Evolutionary conservation across 2,329 filamentous ascomycete species (phyloP).

Genomic region (Aspergillus bombycis): DNA sequence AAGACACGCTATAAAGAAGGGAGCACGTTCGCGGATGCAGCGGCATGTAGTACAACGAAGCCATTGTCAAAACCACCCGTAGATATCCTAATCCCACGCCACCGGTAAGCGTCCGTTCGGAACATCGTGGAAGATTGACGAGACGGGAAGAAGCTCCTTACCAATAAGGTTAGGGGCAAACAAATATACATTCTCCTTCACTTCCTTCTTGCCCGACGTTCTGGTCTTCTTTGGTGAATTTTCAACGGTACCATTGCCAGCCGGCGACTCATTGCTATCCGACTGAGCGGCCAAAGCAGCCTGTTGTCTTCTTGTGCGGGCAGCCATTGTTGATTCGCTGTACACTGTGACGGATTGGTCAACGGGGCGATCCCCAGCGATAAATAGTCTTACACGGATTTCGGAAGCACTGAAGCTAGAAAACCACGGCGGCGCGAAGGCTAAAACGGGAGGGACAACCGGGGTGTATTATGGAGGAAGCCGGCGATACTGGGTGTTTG

Average conservation of each 20-base stretch:
- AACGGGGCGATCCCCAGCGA: background rate
- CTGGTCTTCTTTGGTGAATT: conserved; percentile 39
- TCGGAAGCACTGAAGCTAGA: background rate
- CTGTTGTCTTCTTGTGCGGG: conserved; percentile 45
- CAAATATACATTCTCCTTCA: conserved; percentile 75
- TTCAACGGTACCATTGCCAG: conserved; percentile 33
- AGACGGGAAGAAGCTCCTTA: conserved; percentile 44
- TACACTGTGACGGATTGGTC: background rate
- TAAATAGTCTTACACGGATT: background rate
- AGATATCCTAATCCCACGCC: conserved; percentile 64
- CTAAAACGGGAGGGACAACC: background rate
- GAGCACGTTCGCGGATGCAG: conserved; percentile 96
- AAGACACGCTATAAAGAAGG: conserved; percentile 83
- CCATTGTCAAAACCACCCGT: conserved; percentile 79
- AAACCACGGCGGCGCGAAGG: background rate
- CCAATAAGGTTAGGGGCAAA: conserved; percentile 83
- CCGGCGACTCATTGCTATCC: conserved; percentile 35
- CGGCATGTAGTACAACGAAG: conserved; percentile 98
- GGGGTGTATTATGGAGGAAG: background rate
- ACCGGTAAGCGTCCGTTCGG: background rate
- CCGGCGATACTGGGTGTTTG: background rate
- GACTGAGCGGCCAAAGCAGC: conserved; percentile 34
- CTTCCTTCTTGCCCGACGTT: conserved; percentile 34
- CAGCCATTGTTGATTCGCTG: conserved; percentile 33
- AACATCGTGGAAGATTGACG: background rate